These are phyloP conservation scores for Fusarium pseudocircinatum DNA, from an alignment of 2,329 filamentous ascomycete genomes.

Conservation along the genomic window DNA sequence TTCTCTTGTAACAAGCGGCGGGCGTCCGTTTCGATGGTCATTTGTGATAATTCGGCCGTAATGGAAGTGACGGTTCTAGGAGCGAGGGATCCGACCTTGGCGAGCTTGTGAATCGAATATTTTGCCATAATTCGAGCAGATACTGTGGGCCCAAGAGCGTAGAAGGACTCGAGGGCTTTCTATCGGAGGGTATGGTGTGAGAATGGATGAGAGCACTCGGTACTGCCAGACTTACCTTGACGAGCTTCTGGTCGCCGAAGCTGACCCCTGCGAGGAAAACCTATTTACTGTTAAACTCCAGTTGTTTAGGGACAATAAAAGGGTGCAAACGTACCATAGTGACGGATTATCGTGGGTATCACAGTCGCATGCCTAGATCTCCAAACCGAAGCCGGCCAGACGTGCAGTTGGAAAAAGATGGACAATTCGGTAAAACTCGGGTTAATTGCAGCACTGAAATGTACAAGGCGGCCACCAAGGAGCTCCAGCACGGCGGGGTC, in stretches of 20 bases:
- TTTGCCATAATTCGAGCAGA: constrained; percentile 85
- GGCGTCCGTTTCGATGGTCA: constrained; percentile 95
- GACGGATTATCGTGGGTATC: constrained; percentile 31
- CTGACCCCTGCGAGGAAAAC: constrained; percentile 88
- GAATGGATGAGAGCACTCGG: not conserved
- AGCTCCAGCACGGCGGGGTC: constrained; percentile 1
- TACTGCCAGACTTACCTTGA: constrained; percentile 70
- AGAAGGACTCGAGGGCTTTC: constrained; percentile 86
- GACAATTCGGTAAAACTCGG: constrained; percentile 42
- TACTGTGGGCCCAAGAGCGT: constrained; percentile 78
- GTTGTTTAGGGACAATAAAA: not conserved
- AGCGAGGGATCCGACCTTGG: constrained; percentile 78
- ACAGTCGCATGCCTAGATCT: constrained; percentile 37
- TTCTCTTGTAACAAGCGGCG: constrained; percentile 82
- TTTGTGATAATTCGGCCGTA: constrained; percentile 84
- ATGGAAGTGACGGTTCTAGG: constrained; percentile 82
- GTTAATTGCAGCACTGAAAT: constrained; percentile 31
- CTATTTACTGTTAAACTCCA: constrained; percentile 51
- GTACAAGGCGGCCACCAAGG: not conserved
- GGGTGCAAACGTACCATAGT: constrained; percentile 36
- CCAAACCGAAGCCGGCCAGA: constrained; percentile 12
- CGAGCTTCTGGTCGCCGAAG: constrained; percentile 84
- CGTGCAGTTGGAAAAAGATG: constrained; percentile 35
- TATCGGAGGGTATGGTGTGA: constrained; percentile 41
- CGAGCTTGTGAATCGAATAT: constrained; percentile 85